phyloP scores from a whole-genome alignment of 129 eudicot genomes.

The Mikania micrantha region DNA sequence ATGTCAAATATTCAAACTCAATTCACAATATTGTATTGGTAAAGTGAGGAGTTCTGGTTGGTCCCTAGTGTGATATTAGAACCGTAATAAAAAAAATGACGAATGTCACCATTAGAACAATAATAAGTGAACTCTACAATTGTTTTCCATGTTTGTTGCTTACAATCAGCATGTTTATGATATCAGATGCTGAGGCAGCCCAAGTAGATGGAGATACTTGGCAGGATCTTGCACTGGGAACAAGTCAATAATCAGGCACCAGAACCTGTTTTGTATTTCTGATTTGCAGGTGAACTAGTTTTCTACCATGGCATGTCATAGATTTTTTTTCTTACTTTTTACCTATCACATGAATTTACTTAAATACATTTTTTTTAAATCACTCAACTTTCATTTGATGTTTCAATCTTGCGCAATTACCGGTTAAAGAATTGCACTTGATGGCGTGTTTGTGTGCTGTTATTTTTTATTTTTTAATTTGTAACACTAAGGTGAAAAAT shows the following conservation, averaged over 20 bases:
- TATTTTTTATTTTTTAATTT: too few species aligned
- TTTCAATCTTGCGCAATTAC: too few species aligned
- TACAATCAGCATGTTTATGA: neutral
- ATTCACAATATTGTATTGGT: neutral
- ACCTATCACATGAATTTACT: neutral
- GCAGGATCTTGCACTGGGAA: conserved; percentile 76
- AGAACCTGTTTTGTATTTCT: neutral
- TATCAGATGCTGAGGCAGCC: conserved; percentile 55
- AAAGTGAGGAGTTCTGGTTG: neutral
- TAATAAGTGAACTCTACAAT: too few species aligned
- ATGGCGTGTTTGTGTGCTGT: too few species aligned
- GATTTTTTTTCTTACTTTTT: neutral
- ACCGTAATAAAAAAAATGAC: too few species aligned
- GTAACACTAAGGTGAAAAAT: too few species aligned
- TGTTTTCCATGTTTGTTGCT: neutral
- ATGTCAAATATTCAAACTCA: too few species aligned
- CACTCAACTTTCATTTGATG: too few species aligned
- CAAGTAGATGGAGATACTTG: conserved; percentile 63
- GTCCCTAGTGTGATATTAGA: neutral
- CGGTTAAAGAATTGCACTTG: too few species aligned
- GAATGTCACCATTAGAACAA: too few species aligned
- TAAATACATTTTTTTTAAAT: too few species aligned
- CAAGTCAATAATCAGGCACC: conserved; percentile 21
- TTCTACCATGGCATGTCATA: neutral
- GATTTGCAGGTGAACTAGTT: neutral